These are phyloP conservation scores for Termitomyces sp. DNA, from an alignment of 768 basidiomycete species.

Conservation along the genomic window DNA sequence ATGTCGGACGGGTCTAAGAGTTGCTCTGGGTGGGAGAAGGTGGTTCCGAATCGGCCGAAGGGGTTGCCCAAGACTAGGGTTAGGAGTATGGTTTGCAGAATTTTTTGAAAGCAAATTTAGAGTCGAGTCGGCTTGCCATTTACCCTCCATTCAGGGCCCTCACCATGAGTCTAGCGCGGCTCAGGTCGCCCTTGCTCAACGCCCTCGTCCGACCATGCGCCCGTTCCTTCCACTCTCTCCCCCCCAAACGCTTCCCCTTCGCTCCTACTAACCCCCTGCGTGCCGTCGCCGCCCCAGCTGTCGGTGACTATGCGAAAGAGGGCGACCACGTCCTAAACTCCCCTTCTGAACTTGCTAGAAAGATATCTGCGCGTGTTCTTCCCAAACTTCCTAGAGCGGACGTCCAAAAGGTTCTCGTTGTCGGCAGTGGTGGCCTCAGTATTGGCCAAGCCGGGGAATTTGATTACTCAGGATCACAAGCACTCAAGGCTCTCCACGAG, in stretches of 20 bases:
- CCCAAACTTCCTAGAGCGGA: slow-evolving; percentile 89
- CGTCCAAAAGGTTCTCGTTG: slow-evolving; percentile 92
- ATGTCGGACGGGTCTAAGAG: slow-evolving; percentile 4
- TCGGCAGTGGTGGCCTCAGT: slow-evolving; percentile 92
- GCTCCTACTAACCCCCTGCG: slow-evolving; percentile 49
- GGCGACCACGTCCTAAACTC: slow-evolving; percentile 84
- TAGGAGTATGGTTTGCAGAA: slow-evolving; percentile 7
- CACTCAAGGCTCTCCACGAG: slow-evolving; percentile 95
- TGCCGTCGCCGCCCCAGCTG: slow-evolving; percentile 73
- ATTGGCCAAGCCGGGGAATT: slow-evolving; percentile 99
- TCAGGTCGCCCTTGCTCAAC: slow-evolving; percentile 35
- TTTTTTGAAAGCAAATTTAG: slow-evolving; percentile 10
- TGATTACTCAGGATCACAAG: slow-evolving; percentile 99
- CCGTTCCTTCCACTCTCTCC: slow-evolving; percentile 52
- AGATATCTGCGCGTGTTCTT: slow-evolving; percentile 90
- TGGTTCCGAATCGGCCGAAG: slow-evolving; percentile 2
- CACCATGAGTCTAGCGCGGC: slow-evolving; percentile 39
- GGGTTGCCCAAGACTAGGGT: slow-evolving; percentile 7
- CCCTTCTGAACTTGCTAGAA: slow-evolving; percentile 91
- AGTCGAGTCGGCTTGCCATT: slow-evolving; percentile 14
- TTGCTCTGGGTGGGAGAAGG: background rate
- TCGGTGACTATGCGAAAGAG: slow-evolving; percentile 64
- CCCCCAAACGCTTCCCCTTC: slow-evolving; percentile 30
- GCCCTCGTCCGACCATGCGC: slow-evolving; percentile 26
- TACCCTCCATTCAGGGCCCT: slow-evolving; percentile 11